phyloP scores from a whole-genome alignment of 2,329 filamentous ascomycete genomes.

The Ascomycota sp. region DNA sequence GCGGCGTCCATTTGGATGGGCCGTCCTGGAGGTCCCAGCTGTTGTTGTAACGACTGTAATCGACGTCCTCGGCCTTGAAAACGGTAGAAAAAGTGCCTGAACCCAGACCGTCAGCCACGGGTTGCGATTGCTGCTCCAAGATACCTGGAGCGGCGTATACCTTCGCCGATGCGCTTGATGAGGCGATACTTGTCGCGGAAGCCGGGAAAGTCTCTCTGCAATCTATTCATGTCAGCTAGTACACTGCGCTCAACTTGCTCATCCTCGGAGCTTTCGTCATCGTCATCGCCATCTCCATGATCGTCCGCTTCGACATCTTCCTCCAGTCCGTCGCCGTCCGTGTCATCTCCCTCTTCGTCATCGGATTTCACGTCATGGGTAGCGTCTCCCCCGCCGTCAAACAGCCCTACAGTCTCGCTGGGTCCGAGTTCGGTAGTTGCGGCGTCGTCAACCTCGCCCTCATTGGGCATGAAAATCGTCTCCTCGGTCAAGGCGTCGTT shows the following conservation, averaged over 20 bases:
- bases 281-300: constrained; percentile 6
- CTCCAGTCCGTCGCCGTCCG: constrained; percentile 5
- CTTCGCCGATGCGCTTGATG: constrained; percentile 93
- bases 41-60: constrained; percentile 65
- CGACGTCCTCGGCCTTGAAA: constrained; percentile 89
- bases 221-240: constrained; percentile 65
- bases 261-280: constrained; percentile 13
- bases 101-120: neutral
- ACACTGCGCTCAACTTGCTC: constrained; percentile 44
- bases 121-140: neutral
- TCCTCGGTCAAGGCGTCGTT: constrained; percentile 27
- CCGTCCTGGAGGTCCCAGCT: constrained; percentile 61
- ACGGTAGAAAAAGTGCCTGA: constrained; percentile 92
- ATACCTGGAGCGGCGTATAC: constrained; percentile 20
- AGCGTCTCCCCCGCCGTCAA: neutral
- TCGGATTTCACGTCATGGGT: neutral
- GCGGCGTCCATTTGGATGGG: constrained; percentile 44
- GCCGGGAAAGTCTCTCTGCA: constrained; percentile 61
- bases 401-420: neutral
- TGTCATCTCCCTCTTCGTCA: constrained; percentile 13
- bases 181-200: constrained; percentile 69
- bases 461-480: constrained; percentile 26
- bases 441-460: constrained; percentile 5
- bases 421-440: constrained; percentile 6
- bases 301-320: constrained; percentile 10